These are phyloP conservation scores for Dalbergia cochinchinensis DNA, from an alignment of 306 rosid species.

Conservation along the genomic window DNA sequence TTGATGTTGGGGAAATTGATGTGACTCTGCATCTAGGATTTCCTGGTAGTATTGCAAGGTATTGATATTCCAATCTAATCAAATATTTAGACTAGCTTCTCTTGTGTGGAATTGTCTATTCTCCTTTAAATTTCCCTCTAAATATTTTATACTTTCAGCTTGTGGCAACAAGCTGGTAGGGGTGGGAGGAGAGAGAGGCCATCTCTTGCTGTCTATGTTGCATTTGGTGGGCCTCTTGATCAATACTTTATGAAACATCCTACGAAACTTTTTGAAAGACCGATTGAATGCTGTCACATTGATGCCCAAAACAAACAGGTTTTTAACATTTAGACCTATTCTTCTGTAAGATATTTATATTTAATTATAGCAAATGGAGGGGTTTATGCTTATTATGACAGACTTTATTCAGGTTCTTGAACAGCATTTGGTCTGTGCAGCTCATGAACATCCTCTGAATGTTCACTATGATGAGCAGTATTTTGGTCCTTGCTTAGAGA, in stretches of 20 bases:
- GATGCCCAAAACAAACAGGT: conserved; percentile 91
- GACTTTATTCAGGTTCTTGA: conserved; percentile 72
- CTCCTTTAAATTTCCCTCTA: conserved; percentile 15
- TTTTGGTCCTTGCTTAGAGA: conserved; percentile 75
- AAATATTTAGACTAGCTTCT: conserved; percentile 36
- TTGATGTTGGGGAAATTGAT: conserved; percentile 95
- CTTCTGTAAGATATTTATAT: conserved; percentile 33
- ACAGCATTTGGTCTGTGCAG: conserved; percentile 93
- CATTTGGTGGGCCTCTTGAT: conserved; percentile 93
- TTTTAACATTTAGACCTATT: conserved; percentile 39
- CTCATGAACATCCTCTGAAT: conserved; percentile 75
- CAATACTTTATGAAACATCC: conserved; percentile 93
- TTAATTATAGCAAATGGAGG: conserved; percentile 12
- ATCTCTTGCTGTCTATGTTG: conserved; percentile 93
- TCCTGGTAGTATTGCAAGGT: conserved; percentile 98
- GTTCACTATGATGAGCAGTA: conserved; percentile 73
- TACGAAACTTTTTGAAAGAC: conserved; percentile 78
- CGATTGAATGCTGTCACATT: conserved; percentile 90
- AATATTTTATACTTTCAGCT: conserved; percentile 55
- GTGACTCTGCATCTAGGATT: conserved; percentile 96
- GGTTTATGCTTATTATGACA: conserved; percentile 41
- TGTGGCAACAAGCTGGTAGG: conserved; percentile 99
- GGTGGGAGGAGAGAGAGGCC: conserved; percentile 91
- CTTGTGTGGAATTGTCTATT: conserved; percentile 22
- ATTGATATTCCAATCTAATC: conserved; percentile 30